Conservation (phyloP, 2,329 filamentous ascomycete species). For the Metarhizium humberi region DNA sequence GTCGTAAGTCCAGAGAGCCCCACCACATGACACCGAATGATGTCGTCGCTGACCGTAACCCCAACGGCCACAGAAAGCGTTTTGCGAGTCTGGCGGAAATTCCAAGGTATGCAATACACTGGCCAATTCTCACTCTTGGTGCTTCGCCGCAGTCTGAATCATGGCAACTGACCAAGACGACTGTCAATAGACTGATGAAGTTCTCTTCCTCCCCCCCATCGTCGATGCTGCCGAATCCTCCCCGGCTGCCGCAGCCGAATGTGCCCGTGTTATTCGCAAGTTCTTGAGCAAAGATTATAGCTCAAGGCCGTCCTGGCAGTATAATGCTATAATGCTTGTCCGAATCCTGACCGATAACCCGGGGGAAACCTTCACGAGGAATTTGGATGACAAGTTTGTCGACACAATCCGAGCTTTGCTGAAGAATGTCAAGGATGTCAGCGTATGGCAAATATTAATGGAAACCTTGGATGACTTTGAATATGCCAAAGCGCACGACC, state of each 20-base stretch:
- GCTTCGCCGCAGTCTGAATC: background rate
- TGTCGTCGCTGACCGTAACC: slow-evolving; percentile 13
- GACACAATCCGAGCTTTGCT: slow-evolving; percentile 67
- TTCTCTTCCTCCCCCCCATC: slow-evolving; percentile 83
- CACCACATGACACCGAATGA: background rate
- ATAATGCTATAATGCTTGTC: slow-evolving; percentile 93
- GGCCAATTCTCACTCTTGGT: background rate
- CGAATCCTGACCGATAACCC: slow-evolving; percentile 91
- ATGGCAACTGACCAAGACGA: background rate
- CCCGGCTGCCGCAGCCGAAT: slow-evolving; percentile 72
- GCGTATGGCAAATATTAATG: slow-evolving; percentile 75
- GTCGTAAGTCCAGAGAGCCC: slow-evolving; percentile 42
- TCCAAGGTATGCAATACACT: slow-evolving; percentile 34
- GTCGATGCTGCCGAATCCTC: slow-evolving; percentile 94
- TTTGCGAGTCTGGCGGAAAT: slow-evolving; percentile 67
- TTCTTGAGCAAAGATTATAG: slow-evolving; percentile 68
- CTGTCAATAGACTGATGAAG: slow-evolving; percentile 63
- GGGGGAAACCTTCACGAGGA: slow-evolving; percentile 80
- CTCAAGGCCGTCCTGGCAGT: slow-evolving; percentile 62
- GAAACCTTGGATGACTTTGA: slow-evolving; percentile 80
- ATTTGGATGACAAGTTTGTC: slow-evolving; percentile 78
- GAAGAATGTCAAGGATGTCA: slow-evolving; percentile 59
- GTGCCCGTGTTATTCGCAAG: slow-evolving; percentile 71
- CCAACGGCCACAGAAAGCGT: slow-evolving; percentile 51
- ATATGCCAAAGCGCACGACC: slow-evolving; percentile 61